These are phyloP conservation scores for Sindora glabra DNA, from an alignment of 306 rosid species.

Conservation along the genomic window DNA sequence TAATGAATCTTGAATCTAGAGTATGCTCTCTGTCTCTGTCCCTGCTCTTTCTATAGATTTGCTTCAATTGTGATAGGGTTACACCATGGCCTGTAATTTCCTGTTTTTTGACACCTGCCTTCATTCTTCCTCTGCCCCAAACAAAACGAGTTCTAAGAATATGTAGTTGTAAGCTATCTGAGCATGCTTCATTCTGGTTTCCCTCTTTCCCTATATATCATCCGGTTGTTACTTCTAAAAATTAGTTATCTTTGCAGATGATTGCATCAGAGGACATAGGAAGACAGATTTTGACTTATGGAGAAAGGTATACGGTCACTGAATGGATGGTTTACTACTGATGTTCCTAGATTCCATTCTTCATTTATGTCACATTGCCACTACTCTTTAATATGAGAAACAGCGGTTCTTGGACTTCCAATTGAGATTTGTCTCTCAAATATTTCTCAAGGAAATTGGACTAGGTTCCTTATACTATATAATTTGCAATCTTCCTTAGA, in stretches of 20 bases:
- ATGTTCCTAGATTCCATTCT: background rate
- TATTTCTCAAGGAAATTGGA: background rate
- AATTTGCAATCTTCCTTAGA: background rate
- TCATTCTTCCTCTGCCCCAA: background rate
- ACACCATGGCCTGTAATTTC: background rate
- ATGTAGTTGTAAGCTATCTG: background rate
- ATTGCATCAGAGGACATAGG: slow-evolving; percentile 93
- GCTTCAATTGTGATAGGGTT: background rate
- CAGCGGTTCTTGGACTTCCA: background rate
- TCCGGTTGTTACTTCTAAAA: too few relatives aligned
- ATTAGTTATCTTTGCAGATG: slow-evolving; percentile 47
- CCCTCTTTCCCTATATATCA: background rate
- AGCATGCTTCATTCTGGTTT: background rate
- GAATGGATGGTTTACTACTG: too few relatives aligned
- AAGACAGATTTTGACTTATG: slow-evolving; percentile 89
- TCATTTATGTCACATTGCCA: background rate
- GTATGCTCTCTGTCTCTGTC: slow-evolving; percentile 31
- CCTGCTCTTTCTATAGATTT: background rate
- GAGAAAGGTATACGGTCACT: slow-evolving; percentile 64
- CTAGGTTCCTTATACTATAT: background rate
- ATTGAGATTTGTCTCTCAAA: background rate
- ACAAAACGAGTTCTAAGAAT: background rate
- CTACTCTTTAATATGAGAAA: background rate
- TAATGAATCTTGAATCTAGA: slow-evolving; percentile 96
- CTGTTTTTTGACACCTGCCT: background rate